phyloP scores from a whole-genome alignment of 345 rosid genomes.

The Hibiscus trionum region DNA sequence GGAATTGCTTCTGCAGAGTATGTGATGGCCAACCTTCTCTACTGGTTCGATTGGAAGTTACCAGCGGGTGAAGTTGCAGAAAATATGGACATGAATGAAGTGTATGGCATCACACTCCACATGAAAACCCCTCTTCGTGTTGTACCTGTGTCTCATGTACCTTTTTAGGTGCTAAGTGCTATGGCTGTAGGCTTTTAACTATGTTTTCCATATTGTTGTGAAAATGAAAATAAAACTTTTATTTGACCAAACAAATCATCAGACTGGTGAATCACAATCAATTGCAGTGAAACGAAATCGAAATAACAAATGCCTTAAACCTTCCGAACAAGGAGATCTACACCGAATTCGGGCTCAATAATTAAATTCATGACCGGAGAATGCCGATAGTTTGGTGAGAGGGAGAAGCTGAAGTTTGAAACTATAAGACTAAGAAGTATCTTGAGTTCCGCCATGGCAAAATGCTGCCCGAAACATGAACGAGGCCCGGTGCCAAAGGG shows the following conservation, averaged over 20 bases:
- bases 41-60: conserved; percentile 22
- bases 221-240: no score
- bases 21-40: conserved; percentile 12
- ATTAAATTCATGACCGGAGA: not conserved
- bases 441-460: conserved; percentile 2
- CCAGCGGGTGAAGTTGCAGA: not conserved
- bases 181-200: no score
- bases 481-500: conserved; percentile 6
- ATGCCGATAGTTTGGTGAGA: not conserved
- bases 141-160: not conserved
- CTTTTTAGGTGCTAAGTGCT: not conserved
- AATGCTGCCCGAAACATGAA: conserved; percentile 3
- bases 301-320: not conserved
- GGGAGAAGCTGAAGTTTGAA: not conserved
- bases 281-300: not conserved
- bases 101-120: not conserved
- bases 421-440: not conserved
- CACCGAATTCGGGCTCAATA: conserved; percentile 7
- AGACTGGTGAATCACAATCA: not conserved
- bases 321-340: not conserved
- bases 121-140: conserved; percentile 10
- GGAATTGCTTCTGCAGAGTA: not conserved
- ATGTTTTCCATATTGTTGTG: no score
- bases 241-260: no score
- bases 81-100: conserved; percentile 11